Evolutionary conservation across 345 rosid species (phyloP).

Genomic region (Populus ilicifolia): DNA sequence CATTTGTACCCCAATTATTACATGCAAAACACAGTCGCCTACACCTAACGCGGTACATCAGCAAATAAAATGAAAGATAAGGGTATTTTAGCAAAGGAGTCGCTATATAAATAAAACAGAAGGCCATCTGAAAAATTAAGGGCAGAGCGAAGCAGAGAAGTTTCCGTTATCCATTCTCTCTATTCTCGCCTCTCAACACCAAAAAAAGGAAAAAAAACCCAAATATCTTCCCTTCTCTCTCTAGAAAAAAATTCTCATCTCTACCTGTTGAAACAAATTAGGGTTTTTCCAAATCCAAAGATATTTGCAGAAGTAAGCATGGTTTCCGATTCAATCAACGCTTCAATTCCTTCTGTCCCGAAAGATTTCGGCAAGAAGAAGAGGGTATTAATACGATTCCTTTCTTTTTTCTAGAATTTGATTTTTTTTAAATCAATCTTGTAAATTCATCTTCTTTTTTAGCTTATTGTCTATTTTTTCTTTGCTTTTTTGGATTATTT

Average conservation of each 20-base stretch:
- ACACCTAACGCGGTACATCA: background rate
- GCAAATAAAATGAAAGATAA: background rate
- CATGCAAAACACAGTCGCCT: background rate
- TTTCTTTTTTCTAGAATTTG: background rate
- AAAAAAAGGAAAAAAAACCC: background rate
- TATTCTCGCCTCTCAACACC: slow-evolving; percentile 21
- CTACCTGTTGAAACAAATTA: slow-evolving; percentile 17
- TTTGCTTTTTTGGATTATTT: slow-evolving; percentile 18
- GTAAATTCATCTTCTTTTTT: background rate
- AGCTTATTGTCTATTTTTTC: background rate
- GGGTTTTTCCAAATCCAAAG: slow-evolving; percentile 42
- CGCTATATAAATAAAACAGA: background rate
- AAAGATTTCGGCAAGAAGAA: slow-evolving; percentile 72
- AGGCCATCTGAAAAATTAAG: background rate
- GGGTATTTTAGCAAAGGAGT: background rate
- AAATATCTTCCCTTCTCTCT: slow-evolving; percentile 6
- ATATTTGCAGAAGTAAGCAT: slow-evolving; percentile 28
- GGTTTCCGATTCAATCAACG: slow-evolving; percentile 66
- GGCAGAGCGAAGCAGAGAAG: slow-evolving; percentile 54
- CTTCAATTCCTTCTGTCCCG: slow-evolving; percentile 45
- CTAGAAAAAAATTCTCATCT: slow-evolving; percentile 2
- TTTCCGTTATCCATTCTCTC: slow-evolving; percentile 63
- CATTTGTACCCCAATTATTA: background rate
- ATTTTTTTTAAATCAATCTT: background rate
- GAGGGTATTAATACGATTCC: slow-evolving; percentile 42